phyloP scores from a whole-genome alignment of 345 rosid species.

The Clausena lansium region DNA sequence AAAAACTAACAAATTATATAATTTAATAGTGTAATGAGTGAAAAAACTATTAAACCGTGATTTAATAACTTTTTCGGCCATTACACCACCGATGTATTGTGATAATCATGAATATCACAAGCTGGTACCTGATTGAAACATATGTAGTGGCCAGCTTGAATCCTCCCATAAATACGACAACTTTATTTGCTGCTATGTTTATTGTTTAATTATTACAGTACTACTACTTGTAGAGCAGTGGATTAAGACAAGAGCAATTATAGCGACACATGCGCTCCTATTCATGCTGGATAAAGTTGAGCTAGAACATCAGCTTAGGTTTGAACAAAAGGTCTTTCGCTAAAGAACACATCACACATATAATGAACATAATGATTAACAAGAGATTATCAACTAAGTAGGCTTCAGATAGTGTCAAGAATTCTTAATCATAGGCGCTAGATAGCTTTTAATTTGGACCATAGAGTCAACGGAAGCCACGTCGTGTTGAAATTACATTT shows the following conservation, averaged over 20 bases:
- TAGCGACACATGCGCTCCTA: conserved; percentile 6
- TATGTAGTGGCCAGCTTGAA: conserved; percentile 1
- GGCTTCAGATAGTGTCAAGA: conserved; percentile 8
- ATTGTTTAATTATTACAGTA: conserved; percentile 1
- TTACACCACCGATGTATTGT: not conserved
- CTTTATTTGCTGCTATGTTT: not conserved
- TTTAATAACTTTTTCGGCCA: too few species aligned
- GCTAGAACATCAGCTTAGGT: conserved; percentile 6
- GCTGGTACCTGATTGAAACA: conserved; percentile 2
- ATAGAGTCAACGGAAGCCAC: not conserved
- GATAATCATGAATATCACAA: not conserved
- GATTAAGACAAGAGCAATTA: conserved; percentile 18
- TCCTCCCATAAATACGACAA: not conserved
- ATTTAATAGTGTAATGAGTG: too few species aligned
- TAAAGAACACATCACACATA: not conserved
- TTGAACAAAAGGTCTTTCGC: not conserved
- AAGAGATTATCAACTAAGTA: conserved; percentile 9
- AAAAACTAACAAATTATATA: too few species aligned
- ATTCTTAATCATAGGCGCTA: not conserved
- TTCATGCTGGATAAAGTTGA: conserved; percentile 22
- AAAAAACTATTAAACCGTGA: too few species aligned
- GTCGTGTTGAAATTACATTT: not conserved
- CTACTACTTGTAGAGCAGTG: not conserved
- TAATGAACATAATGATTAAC: conserved; percentile 14
- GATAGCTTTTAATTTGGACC: not conserved